Evolutionary conservation across 352 stramenopile genomes (phyloP), one percentile per base, ranked within the genome.

Genomic region (Phytopythium oedochilum): DNA sequence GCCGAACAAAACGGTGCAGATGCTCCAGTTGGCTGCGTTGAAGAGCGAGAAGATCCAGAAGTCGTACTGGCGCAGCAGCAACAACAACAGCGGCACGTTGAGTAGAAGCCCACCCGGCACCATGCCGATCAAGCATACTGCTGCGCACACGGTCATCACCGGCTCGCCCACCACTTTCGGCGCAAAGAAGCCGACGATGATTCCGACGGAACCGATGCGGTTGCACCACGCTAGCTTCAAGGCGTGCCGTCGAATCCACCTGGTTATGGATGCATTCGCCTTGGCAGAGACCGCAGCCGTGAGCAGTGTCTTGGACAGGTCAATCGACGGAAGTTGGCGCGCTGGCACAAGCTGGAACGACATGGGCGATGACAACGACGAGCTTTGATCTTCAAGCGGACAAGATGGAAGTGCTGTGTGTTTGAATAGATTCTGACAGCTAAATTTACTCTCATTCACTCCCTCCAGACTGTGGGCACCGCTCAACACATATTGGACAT

Each of bases 1-100:
- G 5, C 61, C 56, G 29, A 69, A 57, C 0, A 64, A 38, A 5
- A 59, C 38, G 0, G 47, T 26, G 0, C 49, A 57, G 28, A 69
- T 49, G 28, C 28, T 23, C 61, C 61, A 69, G 43, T 64, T 62
- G 38, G 43, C 18, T 1, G 53, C 20, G 44, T 69, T 65, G 25
- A 60, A 61, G 2, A 57, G 6, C 15, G 48, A 64, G 42, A 69
- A 69, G 48, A 69, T 44, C 57, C 61, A 69, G 25, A 65, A 65
- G 46, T 69, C 61, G 43, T 65, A 60, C 20, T 68, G 61, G 6
- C 34, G 32, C 6, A 56, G 2, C 20, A 68, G 17, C n/a, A 58
- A 23, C 1, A 34, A 15, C n/a, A 68, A 32, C 25, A 68, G 15
- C n/a, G 55, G 40, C n/a, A 36, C 20, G 31, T 52, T 68, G 50